Base-by-base conservation (phyloP, 495 filamentous ascomycete species). In the Jackrogersella minutella region DNA sequence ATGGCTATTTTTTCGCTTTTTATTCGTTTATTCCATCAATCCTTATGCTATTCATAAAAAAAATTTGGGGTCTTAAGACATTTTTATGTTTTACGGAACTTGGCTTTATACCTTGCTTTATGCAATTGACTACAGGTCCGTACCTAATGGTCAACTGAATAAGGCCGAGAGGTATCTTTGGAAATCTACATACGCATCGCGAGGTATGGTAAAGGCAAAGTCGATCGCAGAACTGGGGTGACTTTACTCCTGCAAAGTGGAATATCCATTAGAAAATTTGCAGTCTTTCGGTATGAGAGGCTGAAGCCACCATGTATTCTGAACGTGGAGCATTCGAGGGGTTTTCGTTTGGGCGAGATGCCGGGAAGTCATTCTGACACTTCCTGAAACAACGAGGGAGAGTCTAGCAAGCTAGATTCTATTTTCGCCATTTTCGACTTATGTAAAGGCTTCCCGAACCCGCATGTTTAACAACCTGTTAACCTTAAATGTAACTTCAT, bases 381-480 rank as follows among this genome's bases (percentile, higher is more conserved):
- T 41, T 52, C 26, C 60, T 69, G 60, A 69, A 69, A 64, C 66
- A 46, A 62, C 19, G 17, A 57, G 39, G 54, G 60, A 69, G 43
- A 41, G n/a, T 39, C 49, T 30, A 53, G 56, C 40, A 36, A 47
- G 62, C 51, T 52, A 52, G 64, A 51, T 26, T 62, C 57, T 62
- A 67, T 67, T 67, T 67, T 67, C 64, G 52, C 61, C 21, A n/a
- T 31, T 13, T 14, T 41, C 17, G 40, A 43, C 39, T 41, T 6
- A 13, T 14, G 50, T 34, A 9, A 19, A 16, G 21, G 22, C 46
- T 37, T 47, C 50, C 22, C 14, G 37, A 51, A 59, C 41, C 22
- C 16, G 30, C 14, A 33, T 2, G 28, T 47, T 47, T 44, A 22
- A 17, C 39, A 65, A 11, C 28, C 31, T 2, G 47, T 39, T 28